phyloP scores from a whole-genome alignment of 331 rosid species.

The Stylosanthes scabra region DNA sequence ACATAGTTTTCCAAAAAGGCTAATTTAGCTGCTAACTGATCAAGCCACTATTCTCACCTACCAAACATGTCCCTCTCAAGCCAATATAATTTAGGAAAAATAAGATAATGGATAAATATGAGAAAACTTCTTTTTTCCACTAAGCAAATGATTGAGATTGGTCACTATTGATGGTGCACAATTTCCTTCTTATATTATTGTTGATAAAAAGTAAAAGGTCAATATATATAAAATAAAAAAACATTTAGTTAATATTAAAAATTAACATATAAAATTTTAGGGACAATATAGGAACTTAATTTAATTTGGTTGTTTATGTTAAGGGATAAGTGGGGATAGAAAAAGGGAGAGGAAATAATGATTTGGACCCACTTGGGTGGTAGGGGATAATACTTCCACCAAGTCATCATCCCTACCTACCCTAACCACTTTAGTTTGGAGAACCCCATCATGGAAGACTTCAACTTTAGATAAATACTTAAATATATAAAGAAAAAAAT shows the following conservation, averaged over 20 bases:
- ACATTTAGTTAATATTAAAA: too few species aligned
- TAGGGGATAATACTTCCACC: constrained; percentile 47
- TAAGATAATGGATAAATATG: background rate
- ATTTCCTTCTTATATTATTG: too few species aligned
- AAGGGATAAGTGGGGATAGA: constrained; percentile 10
- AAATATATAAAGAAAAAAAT: too few species aligned
- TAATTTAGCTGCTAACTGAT: constrained; percentile 37
- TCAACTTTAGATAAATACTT: constrained; percentile 29
- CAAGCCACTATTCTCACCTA: constrained; percentile 54
- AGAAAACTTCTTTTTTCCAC: constrained; percentile 9
- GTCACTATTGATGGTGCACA: too few species aligned
- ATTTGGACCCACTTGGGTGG: constrained; percentile 48
- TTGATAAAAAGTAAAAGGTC: too few species aligned
- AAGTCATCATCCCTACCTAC: constrained; percentile 67
- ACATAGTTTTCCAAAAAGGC: background rate
- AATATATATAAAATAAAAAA: too few species aligned
- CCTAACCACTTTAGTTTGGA: constrained; percentile 50
- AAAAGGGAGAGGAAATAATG: constrained; percentile 29
- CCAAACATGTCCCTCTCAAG: constrained; percentile 42
- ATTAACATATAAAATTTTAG: too few species aligned
- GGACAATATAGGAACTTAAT: too few species aligned
- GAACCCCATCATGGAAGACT: constrained; percentile 31
- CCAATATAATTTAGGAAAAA: background rate
- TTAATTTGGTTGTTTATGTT: background rate
- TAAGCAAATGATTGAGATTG: constrained; percentile 14